These are phyloP conservation scores for Bipolaris gigantea DNA, from an alignment of 2,329 filamentous ascomycete species.

Conservation along the genomic window DNA sequence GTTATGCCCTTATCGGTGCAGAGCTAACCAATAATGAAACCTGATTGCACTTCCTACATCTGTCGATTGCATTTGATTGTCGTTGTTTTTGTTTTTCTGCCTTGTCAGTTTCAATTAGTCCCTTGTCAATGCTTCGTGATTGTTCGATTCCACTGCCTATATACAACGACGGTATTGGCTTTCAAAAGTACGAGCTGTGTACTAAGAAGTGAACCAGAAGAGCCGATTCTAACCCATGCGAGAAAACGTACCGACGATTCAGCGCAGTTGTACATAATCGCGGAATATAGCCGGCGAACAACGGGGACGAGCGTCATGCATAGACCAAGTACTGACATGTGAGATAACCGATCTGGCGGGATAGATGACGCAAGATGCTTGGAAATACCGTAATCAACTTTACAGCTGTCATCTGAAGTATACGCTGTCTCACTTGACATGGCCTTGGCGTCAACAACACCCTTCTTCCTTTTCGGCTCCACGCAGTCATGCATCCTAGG, in stretches of 20 bases:
- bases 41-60: background rate
- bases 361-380: background rate
- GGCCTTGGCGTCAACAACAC: background rate
- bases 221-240: background rate
- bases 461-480: background rate
- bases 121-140: background rate
- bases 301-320: background rate
- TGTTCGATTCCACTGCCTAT: background rate
- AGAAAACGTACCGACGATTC: background rate
- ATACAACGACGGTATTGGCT: background rate
- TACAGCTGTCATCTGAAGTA: background rate
- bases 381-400: background rate
- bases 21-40: constrained; percentile 4
- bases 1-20: background rate
- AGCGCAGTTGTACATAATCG: background rate
- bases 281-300: background rate
- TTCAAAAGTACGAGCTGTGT: background rate
- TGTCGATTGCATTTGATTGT: background rate
- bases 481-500: background rate
- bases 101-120: background rate
- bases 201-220: background rate
- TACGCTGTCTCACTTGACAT: background rate
- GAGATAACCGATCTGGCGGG: background rate
- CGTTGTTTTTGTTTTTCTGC: background rate
- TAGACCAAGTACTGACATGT: background rate